A percentile compares a stretch with the other conserved stretches of the same genome.
Evolutionary conservation across 164 flowering plant species (phyloP).

Genomic region (Macadamia tetraphylla): DNA sequence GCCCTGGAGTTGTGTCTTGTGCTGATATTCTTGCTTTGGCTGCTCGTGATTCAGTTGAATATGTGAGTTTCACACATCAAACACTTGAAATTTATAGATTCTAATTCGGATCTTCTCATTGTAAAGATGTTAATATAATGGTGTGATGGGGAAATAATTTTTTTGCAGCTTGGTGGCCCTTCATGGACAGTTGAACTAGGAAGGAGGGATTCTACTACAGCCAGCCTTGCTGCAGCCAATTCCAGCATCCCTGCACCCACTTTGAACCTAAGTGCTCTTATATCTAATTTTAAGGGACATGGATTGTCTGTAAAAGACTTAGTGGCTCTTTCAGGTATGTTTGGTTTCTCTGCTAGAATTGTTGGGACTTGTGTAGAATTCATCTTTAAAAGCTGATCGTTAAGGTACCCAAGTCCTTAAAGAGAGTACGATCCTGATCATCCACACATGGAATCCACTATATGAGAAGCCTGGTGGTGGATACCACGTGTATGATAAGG

Average conservation of each 20-base stretch:
- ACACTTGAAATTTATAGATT: neutral
- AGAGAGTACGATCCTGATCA: too few species aligned
- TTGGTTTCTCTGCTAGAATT: neutral
- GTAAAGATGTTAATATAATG: neutral
- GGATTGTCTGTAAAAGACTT: conserved; percentile 15
- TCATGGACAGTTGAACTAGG: conserved; percentile 24
- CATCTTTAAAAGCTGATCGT: too few species aligned
- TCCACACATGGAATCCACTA: too few species aligned
- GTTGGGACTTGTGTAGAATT: too few species aligned
- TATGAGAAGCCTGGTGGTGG: too few species aligned
- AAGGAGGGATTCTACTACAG: conserved; percentile 30
- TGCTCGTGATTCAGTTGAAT: conserved; percentile 30
- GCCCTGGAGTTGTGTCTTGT: conserved; percentile 40
- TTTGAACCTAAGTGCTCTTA: conserved; percentile 14
- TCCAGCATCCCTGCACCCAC: conserved; percentile 15
- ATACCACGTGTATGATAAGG: too few species aligned
- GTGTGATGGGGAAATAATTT: too few species aligned
- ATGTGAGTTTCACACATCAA: conserved; percentile 5
- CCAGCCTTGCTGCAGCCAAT: conserved; percentile 18
- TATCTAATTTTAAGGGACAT: conserved; percentile 9
- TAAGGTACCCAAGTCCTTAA: too few species aligned
- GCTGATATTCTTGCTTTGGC: conserved; percentile 43
- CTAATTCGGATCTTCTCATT: neutral
- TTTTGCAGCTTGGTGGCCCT: conserved; percentile 26
- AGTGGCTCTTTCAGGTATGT: conserved; percentile 23